Base-by-base conservation (phyloP, 2,329 filamentous ascomycete genomes). In the Fusarium chaquense region DNA sequence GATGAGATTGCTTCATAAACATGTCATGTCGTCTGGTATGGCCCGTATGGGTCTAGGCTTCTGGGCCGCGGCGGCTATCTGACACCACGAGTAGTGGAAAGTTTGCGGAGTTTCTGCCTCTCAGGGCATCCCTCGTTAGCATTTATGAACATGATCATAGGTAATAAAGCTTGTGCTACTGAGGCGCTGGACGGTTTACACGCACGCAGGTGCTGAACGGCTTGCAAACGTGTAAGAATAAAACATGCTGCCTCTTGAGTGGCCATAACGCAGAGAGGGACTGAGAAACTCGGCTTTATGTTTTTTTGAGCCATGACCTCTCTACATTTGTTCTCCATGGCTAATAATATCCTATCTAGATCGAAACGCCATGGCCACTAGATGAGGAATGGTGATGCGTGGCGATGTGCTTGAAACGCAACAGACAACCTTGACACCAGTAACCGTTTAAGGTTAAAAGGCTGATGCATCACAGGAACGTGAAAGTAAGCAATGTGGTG, bases 371-470 rank as follows among this genome's bases (percentile, higher is more conserved):
- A 53, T 61, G 38, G 38, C 40, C 43, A 38, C 50, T 45, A n/a
- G 52, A 55, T 35, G 26, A 66, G 68, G 68, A 71, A 71, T 71
- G 68, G 46, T 69, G 59, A 57, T 65, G 61, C 36, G 52, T 70
- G 52, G 52, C 56, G 67, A 67, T 41, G 32, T 40, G 66, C 62
- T 62, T 70, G 56, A 32, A 62, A 49, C 47, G 52, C 66, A 65
- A 54, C 40, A 53, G 50, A 26, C 49, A 41, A 55, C 32, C 65
- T 58, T 55, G 44, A 43, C 33, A 50, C 53, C 46, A 54, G 47
- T 61, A 44, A 54, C 22, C 35, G 33, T 49, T 57, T 32, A 32
- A 65, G 54, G 47, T 36, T 33, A 41, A 33, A 38, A 62, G 33
- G 60, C 41, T 51, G 57, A 61, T 58, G 44, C 60, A 65, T 65